Conservation (phyloP, 2,329 filamentous ascomycete species). For the Talaromyces verruculosus region DNA sequence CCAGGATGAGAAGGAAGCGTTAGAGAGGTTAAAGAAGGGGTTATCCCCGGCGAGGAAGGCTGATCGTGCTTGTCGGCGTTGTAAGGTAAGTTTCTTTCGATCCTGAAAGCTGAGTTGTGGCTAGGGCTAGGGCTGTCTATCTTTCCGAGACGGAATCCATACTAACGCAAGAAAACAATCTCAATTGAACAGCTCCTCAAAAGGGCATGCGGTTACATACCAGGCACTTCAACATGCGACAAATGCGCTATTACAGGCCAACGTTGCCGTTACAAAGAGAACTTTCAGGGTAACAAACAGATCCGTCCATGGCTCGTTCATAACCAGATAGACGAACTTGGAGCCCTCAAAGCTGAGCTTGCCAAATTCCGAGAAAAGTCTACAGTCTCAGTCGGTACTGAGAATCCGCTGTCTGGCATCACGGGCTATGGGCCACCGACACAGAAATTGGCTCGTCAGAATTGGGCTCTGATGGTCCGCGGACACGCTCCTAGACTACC, state of each 20-base stretch:
- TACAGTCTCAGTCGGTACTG: not conserved
- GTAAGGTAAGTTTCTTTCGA: conserved; percentile 14
- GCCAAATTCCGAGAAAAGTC: not conserved
- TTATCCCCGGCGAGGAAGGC: not conserved
- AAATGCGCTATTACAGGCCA: not conserved
- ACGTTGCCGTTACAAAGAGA: conserved; percentile 18
- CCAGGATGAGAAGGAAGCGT: not conserved
- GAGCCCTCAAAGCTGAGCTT: not conserved
- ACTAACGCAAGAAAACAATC: not conserved
- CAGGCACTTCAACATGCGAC: not conserved
- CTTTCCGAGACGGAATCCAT: not conserved
- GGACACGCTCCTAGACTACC: not conserved
- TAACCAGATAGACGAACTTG: not conserved
- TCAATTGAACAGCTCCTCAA: conserved; percentile 3
- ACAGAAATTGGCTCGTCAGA: conserved; percentile 6
- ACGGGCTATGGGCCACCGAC: conserved; percentile 21
- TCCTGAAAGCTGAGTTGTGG: not conserved
- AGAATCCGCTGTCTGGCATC: conserved; percentile 21
- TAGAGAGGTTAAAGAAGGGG: not conserved
- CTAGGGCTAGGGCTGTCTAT: conserved; percentile 3
- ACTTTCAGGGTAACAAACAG: not conserved
- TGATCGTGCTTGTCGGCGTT: conserved; percentile 16
- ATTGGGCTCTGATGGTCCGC: conserved; percentile 9
- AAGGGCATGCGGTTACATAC: not conserved
- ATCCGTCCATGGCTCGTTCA: not conserved